Evolutionary conservation across 2,329 filamentous ascomycete genomes (phyloP).

Genomic region (Coniosporium tulheliwenetii): DNA sequence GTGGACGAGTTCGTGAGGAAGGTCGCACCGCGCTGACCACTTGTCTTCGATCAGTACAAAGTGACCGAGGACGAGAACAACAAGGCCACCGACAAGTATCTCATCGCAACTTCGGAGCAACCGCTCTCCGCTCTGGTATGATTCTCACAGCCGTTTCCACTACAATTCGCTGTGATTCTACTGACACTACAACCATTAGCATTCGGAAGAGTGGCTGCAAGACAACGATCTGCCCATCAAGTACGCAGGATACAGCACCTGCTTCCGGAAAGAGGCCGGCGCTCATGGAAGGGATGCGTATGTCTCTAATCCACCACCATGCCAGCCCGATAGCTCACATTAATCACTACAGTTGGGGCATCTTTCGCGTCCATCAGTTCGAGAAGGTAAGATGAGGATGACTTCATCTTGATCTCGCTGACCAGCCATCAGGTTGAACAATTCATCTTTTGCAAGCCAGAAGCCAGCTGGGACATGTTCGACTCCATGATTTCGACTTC

Average conservation of each 20-base stretch:
- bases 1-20: no score
- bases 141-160: slow-evolving; percentile 1
- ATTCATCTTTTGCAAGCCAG: slow-evolving; percentile 67
- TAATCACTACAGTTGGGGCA: slow-evolving; percentile 48
- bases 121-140: slow-evolving; percentile 56
- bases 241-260: slow-evolving; percentile 77
- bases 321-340: no score
- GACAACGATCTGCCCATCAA: slow-evolving; percentile 78
- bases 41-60: slow-evolving; percentile 46
- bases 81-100: slow-evolving; percentile 65
- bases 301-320: no score
- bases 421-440: slow-evolving; percentile 46
- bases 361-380: slow-evolving; percentile 96
- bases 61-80: slow-evolving; percentile 72
- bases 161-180: slow-evolving; percentile 26
- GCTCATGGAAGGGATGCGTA: slow-evolving; percentile 72
- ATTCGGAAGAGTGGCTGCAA: slow-evolving; percentile 86
- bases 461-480: slow-evolving; percentile 85
- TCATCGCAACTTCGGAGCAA: slow-evolving; percentile 81
- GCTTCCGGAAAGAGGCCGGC: slow-evolving; percentile 90
- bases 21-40: no score
- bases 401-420: not conserved
- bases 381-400: slow-evolving; percentile 49
- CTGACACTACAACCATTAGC: slow-evolving; percentile 17
- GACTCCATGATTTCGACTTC: slow-evolving; percentile 83